Conservation (phyloP, 805 yeast species). For the Scheffersomyces ergatensis region DNA sequence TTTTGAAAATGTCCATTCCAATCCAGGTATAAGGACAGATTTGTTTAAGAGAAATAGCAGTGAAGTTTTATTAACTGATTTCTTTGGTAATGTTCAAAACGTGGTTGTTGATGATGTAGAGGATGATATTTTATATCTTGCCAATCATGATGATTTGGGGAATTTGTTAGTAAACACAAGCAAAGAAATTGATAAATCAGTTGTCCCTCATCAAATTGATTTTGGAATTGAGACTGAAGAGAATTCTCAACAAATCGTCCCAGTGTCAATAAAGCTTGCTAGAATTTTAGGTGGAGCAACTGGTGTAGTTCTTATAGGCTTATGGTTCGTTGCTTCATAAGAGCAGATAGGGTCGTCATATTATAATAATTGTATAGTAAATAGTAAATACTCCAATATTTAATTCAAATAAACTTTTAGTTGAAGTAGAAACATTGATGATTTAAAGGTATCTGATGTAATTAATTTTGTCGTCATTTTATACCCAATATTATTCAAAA, state of each 20-base stretch:
- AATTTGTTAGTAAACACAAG: background rate
- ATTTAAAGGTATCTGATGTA: too few relatives aligned
- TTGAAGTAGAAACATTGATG: too few relatives aligned
- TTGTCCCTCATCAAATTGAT: background rate
- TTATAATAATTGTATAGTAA: too few relatives aligned
- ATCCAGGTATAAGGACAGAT: slow-evolving; percentile 90
- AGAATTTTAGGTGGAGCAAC: slow-evolving; percentile 14
- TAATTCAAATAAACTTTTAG: too few relatives aligned
- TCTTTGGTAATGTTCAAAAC: slow-evolving; percentile 88
- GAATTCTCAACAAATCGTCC: slow-evolving; percentile 1
- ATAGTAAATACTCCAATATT: too few relatives aligned
- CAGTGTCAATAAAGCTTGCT: slow-evolving; percentile 10
- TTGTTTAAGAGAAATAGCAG: slow-evolving; percentile 62
- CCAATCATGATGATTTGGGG: slow-evolving; percentile 30
- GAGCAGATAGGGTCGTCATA: too few relatives aligned
- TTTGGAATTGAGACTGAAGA: slow-evolving; percentile 8
- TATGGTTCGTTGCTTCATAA: slow-evolving; percentile 19
- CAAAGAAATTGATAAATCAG: background rate
- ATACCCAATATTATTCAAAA: too few relatives aligned
- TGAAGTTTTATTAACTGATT: slow-evolving; percentile 82
- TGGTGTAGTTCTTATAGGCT: slow-evolving; percentile 14
- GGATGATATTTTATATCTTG: slow-evolving; percentile 21
- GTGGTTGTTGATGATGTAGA: slow-evolving; percentile 58
- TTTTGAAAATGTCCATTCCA: slow-evolving; percentile 81
- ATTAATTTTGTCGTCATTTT: too few relatives aligned